phyloP scores from a whole-genome alignment of 441 rosid genomes.

The Lagerstroemia fauriei region DNA sequence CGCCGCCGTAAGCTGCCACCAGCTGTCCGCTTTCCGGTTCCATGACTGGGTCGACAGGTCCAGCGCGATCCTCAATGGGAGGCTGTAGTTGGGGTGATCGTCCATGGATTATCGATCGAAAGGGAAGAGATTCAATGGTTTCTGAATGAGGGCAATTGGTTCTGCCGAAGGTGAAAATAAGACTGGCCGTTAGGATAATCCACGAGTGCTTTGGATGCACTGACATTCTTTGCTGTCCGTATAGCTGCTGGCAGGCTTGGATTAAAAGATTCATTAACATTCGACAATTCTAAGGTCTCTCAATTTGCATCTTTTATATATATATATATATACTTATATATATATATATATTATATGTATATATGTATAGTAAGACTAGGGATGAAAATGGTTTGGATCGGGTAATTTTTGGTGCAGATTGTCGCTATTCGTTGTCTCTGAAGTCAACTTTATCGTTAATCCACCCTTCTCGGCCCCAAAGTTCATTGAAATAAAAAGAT shows the following conservation, averaged over 20 bases:
- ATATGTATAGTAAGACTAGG: too few relatives aligned
- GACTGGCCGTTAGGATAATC: constrained; percentile 36
- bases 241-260: constrained; percentile 18
- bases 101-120: not conserved
- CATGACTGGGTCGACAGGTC: constrained; percentile 43
- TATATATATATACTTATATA: too few relatives aligned
- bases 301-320: too few relatives aligned
- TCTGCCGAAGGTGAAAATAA: too few relatives aligned
- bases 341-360: too few relatives aligned
- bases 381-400: too few relatives aligned
- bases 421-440: too few relatives aligned
- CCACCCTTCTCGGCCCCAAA: too few relatives aligned
- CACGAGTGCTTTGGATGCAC: constrained; percentile 27
- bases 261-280: constrained; percentile 17
- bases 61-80: constrained; percentile 33
- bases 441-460: too few relatives aligned
- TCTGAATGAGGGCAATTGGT: too few relatives aligned
- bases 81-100: constrained; percentile 20
- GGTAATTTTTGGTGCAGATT: too few relatives aligned
- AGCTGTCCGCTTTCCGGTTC: constrained; percentile 56
- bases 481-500: too few relatives aligned
- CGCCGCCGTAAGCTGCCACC: constrained; percentile 66
- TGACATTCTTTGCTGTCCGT: constrained; percentile 37
- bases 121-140: not conserved
- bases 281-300: constrained; percentile 4